Evolutionary conservation across 31 red algal species (phyloP).

Genomic region (Odonthalia washingtoniensis): DNA sequence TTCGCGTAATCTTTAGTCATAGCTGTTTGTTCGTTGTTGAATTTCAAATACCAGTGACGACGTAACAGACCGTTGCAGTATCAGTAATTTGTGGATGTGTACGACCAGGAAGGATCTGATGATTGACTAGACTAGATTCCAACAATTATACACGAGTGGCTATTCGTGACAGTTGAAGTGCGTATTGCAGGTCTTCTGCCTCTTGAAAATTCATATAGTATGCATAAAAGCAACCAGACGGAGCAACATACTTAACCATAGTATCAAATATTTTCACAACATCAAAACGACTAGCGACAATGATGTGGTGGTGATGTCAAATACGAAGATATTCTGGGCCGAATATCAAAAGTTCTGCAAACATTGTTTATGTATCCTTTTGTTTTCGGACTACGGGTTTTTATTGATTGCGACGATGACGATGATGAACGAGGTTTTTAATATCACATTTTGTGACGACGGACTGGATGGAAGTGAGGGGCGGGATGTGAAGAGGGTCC

Average conservation of each 20-base stretch:
- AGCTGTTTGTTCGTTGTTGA: conserved; percentile 9
- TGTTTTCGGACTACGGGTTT: too few species aligned
- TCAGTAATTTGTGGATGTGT: conserved; percentile 74
- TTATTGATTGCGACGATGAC: too few species aligned
- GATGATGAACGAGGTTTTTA: too few species aligned
- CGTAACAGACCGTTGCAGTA: conserved; percentile 66
- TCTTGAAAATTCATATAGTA: conserved; percentile 73
- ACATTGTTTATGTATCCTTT: too few species aligned
- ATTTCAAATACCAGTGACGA: conserved; percentile 60
- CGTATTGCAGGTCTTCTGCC: conserved; percentile 66
- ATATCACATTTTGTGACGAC: too few species aligned
- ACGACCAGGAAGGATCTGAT: conserved; percentile 68
- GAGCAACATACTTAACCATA: conserved; percentile 64
- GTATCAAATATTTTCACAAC: conserved; percentile 66
- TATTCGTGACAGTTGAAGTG: conserved; percentile 73
- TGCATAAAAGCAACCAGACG: conserved; percentile 66
- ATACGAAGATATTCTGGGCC: too few species aligned
- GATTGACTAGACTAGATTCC: conserved; percentile 60
- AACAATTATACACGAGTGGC: conserved; percentile 62
- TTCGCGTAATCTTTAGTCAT: not conserved
- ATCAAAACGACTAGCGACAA: conserved; percentile 70
- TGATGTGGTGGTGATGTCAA: too few species aligned
- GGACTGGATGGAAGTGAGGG: too few species aligned
- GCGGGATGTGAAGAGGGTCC: too few species aligned
- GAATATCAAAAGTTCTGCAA: too few species aligned